These are phyloP conservation scores for Penicillium riverlandense DNA, from an alignment of 495 filamentous ascomycete species.

Conservation along the genomic window DNA sequence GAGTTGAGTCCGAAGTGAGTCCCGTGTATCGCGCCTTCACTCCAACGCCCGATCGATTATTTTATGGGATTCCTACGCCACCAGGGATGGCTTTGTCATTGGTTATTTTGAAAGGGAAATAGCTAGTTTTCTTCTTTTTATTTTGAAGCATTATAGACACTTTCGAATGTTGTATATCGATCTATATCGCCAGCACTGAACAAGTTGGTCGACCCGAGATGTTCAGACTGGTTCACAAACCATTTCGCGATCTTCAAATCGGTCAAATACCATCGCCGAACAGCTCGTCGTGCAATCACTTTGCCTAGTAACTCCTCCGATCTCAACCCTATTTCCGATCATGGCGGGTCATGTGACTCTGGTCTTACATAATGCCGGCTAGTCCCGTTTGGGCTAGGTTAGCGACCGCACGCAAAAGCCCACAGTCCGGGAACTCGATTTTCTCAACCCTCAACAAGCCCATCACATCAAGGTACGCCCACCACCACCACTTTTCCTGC, in stretches of 20 bases:
- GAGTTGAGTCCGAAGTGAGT: constrained; percentile 22
- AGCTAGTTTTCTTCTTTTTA: too few relatives aligned
- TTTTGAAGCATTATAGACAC: too few relatives aligned
- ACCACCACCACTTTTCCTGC: constrained; percentile 28
- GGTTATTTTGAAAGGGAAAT: not conserved
- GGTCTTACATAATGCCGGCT: constrained; percentile 4
- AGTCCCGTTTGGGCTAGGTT: constrained; percentile 37
- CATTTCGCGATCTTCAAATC: too few relatives aligned
- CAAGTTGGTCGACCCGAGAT: too few relatives aligned
- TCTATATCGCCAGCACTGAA: too few relatives aligned
- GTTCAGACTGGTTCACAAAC: too few relatives aligned
- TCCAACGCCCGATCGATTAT: constrained; percentile 18
- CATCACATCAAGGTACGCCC: constrained; percentile 44
- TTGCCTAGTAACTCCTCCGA: too few relatives aligned
- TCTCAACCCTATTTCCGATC: too few relatives aligned
- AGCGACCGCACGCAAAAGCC: constrained; percentile 44
- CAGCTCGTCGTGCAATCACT: too few relatives aligned
- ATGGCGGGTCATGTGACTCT: too few relatives aligned
- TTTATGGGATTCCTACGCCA: constrained; percentile 8
- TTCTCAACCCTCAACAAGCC: constrained; percentile 39
- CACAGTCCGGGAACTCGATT: constrained; percentile 27
- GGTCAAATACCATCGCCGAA: too few relatives aligned
- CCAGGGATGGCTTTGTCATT: constrained; percentile 1
- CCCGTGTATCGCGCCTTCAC: constrained; percentile 19
- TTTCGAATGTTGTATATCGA: too few relatives aligned